A percentile compares a stretch with the other conserved stretches of the same genome.
Evolutionary conservation across 106 monocot species (phyloP).

Genomic region (Dioscorea alata): DNA sequence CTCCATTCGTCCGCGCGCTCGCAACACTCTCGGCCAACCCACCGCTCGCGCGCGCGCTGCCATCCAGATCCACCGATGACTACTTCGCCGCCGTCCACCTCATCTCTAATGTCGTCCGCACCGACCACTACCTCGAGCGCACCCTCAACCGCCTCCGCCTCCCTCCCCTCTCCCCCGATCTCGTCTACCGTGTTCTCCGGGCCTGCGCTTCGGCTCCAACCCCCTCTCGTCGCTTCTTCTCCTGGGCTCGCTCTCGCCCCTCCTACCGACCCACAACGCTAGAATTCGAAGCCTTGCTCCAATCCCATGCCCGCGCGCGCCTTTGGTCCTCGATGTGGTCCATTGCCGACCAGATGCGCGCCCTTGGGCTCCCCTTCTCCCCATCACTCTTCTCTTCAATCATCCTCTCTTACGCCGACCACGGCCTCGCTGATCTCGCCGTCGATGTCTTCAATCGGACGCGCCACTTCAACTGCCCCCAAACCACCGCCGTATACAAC

Average conservation of each 20-base stretch:
- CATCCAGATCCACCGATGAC: constrained; percentile 32
- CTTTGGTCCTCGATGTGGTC: constrained; percentile 61
- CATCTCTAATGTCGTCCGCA: constrained; percentile 76
- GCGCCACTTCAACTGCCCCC: constrained; percentile 47
- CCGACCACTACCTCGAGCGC: constrained; percentile 88
- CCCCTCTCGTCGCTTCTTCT: constrained; percentile 83
- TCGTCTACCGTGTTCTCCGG: constrained; percentile 82
- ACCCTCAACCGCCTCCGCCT: constrained; percentile 76
- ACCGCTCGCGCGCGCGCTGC: background rate
- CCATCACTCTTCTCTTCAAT: constrained; percentile 48
- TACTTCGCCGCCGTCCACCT: constrained; percentile 85
- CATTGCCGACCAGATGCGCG: constrained; percentile 46
- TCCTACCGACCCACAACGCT: constrained; percentile 51
- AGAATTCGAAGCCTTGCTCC: constrained; percentile 70
- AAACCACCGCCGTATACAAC: constrained; percentile 62
- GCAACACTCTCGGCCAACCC: no score
- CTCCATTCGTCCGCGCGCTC: no score
- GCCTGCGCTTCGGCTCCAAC: constrained; percentile 36
- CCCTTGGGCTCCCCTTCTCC: constrained; percentile 58
- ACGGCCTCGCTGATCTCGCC: constrained; percentile 49
- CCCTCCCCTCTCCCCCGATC: constrained; percentile 51
- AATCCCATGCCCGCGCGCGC: constrained; percentile 43
- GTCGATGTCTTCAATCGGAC: constrained; percentile 82
- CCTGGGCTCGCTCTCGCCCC: constrained; percentile 49
- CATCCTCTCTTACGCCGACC: constrained; percentile 56